A percentile compares a stretch with the other conserved stretches of the same genome.
Evolutionary conservation across 805 yeast species (phyloP).

Genomic region (Nakazawaea ishiwadae): DNA sequence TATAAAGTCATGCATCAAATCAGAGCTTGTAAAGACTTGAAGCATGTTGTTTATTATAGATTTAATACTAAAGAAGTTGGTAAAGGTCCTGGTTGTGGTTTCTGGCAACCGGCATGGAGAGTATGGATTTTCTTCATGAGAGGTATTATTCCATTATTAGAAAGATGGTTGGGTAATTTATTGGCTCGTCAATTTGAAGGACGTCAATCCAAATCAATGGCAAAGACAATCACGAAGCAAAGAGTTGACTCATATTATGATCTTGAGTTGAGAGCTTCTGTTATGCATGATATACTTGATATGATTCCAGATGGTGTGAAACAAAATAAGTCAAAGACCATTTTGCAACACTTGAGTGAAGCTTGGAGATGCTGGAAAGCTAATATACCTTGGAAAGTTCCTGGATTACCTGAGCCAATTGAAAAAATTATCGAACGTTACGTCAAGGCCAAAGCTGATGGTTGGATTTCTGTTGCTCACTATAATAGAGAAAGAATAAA

Average conservation of each 20-base stretch:
- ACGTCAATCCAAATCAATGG: constrained; percentile 83
- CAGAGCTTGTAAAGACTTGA: constrained; percentile 90
- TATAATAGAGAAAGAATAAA: constrained; percentile 84
- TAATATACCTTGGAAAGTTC: constrained; percentile 95
- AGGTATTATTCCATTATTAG: constrained; percentile 87
- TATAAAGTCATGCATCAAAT: constrained; percentile 98
- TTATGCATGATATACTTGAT: constrained; percentile 91
- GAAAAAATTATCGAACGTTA: constrained; percentile 84
- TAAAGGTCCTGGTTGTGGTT: constrained; percentile 98
- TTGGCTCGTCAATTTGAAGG: constrained; percentile 95
- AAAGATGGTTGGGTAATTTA: constrained; percentile 92
- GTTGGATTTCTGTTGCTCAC: constrained; percentile 93
- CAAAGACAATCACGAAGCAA: constrained; percentile 93
- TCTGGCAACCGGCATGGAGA: constrained; percentile 99
- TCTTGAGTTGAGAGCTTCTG: constrained; percentile 87
- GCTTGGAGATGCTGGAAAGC: constrained; percentile 99
- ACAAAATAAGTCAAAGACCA: constrained; percentile 80
- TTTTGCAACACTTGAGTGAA: constrained; percentile 90
- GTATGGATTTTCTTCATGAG: constrained; percentile 91
- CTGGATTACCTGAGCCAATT: constrained; percentile 90
- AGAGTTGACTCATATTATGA: constrained; percentile 94
- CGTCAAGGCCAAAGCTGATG: constrained; percentile 92
- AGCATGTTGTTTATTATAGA: constrained; percentile 82
- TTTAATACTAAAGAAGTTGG: constrained; percentile 79
- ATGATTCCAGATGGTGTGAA: constrained; percentile 95